A percentile compares a stretch with the other conserved stretches of the same genome.
phyloP scores from a whole-genome alignment of 2,329 filamentous ascomycete species.

The Chaetomium sp. region DNA sequence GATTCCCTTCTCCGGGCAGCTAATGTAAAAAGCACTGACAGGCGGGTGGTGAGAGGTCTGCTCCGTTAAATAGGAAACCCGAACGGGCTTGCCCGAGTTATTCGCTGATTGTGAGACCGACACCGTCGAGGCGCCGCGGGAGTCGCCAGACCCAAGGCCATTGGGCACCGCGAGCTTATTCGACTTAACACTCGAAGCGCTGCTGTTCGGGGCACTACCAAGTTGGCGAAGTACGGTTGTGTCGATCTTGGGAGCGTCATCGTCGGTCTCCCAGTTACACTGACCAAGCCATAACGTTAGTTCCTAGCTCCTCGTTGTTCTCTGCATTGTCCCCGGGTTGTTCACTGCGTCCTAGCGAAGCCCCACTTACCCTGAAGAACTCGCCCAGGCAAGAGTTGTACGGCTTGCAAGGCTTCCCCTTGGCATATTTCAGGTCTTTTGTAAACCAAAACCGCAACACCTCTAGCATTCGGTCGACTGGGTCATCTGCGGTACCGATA shows the following conservation, averaged over 20 bases:
- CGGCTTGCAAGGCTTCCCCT: slow-evolving; percentile 96
- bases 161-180: slow-evolving; percentile 28
- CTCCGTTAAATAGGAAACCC: slow-evolving; percentile 90
- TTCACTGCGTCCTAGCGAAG: neutral
- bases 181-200: slow-evolving; percentile 44
- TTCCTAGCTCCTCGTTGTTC: slow-evolving; percentile 9
- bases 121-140: slow-evolving; percentile 42
- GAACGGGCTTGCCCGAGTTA: slow-evolving; percentile 48
- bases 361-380: slow-evolving; percentile 75
- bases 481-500: slow-evolving; percentile 83
- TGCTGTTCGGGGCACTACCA: slow-evolving; percentile 32
- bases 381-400: slow-evolving; percentile 97
- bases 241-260: slow-evolving; percentile 62
- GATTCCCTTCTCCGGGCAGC: slow-evolving; percentile 86
- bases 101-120: slow-evolving; percentile 45
- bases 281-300: slow-evolving; percentile 33
- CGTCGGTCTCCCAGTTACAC: slow-evolving; percentile 93
- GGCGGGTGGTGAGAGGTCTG: slow-evolving; percentile 97
- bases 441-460: slow-evolving; percentile 97
- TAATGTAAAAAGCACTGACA: slow-evolving; percentile 90
- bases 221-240: slow-evolving; percentile 38
- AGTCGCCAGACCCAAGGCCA: slow-evolving; percentile 28
- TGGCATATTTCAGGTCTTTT: slow-evolving; percentile 97
- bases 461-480: slow-evolving; percentile 88
- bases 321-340: neutral